These are phyloP conservation scores for Tagetes erecta DNA, from an alignment of 129 eudicot genomes.

Conservation along the genomic window DNA sequence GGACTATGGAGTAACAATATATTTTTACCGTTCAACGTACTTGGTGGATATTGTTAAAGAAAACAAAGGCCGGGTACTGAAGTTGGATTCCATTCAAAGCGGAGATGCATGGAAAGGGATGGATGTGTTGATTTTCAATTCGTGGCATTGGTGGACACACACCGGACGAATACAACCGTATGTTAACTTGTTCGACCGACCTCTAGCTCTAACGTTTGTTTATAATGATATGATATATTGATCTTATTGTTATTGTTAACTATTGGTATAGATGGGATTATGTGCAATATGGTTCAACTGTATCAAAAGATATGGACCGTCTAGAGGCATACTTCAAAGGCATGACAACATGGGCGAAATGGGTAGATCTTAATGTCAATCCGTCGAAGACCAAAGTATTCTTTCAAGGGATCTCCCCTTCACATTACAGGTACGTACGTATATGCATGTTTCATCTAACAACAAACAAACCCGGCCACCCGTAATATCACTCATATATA, in stretches of 20 bases:
- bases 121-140: slow-evolving; percentile 72
- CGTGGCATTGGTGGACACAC: slow-evolving; percentile 97
- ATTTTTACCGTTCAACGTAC: slow-evolving; percentile 60
- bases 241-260: neutral
- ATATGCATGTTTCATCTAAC: neutral
- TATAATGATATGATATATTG: neutral
- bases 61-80: slow-evolving; percentile 55
- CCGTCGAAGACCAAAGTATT: slow-evolving; percentile 68
- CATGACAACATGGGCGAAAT: slow-evolving; percentile 73
- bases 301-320: slow-evolving; percentile 72
- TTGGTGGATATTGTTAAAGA: slow-evolving; percentile 69
- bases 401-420: slow-evolving; percentile 84
- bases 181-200: neutral
- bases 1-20: slow-evolving; percentile 74
- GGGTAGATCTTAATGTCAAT: slow-evolving; percentile 70
- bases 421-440: slow-evolving; percentile 58
- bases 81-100: slow-evolving; percentile 56
- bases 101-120: slow-evolving; percentile 75
- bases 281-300: slow-evolving; percentile 61
- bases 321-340: slow-evolving; percentile 69
- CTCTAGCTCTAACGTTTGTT: neutral
- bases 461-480: neutral
- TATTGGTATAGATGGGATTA: slow-evolving; percentile 67
- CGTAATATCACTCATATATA: too few species aligned
- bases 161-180: slow-evolving; percentile 61